A percentile compares a stretch with the other conserved stretches of the same genome.
Conservation (phyloP, 78 protist genomes). For the Blattamonas nauphoetae region DNA sequence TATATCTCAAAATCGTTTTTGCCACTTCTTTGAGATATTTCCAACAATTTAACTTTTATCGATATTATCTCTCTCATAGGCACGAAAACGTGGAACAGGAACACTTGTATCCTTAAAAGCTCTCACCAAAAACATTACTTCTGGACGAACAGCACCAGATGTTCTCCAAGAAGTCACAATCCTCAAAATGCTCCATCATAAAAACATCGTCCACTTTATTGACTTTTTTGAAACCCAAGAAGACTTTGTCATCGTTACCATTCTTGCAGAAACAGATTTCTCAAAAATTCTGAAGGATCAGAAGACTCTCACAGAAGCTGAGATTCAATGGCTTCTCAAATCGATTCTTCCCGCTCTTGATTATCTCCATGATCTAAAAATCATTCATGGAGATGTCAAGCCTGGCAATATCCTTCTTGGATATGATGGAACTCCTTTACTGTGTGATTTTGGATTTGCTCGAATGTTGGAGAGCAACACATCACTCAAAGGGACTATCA, state of each 20-base stretch:
- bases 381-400: slow-evolving; percentile 38
- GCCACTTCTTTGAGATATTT: too few relatives aligned
- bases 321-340: not conserved
- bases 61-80: too few relatives aligned
- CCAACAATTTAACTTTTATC: too few relatives aligned
- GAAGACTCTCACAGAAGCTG: not conserved
- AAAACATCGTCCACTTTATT: not conserved
- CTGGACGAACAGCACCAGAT: not conserved
- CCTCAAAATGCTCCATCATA: not conserved
- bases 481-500: not conserved
- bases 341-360: slow-evolving; percentile 12
- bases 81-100: too few relatives aligned
- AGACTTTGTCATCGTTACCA: not conserved
- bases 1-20: too few relatives aligned
- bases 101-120: too few relatives aligned
- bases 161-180: not conserved
- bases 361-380: slow-evolving; percentile 3
- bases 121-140: too few relatives aligned
- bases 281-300: not conserved
- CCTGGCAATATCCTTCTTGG: slow-evolving; percentile 31
- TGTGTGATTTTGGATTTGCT: slow-evolving; percentile 38
- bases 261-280: not conserved
- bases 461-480: not conserved
- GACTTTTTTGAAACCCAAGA: not conserved
- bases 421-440: not conserved